Conservation (phyloP, 257 asterid genomes). For the Solanum chilense region DNA sequence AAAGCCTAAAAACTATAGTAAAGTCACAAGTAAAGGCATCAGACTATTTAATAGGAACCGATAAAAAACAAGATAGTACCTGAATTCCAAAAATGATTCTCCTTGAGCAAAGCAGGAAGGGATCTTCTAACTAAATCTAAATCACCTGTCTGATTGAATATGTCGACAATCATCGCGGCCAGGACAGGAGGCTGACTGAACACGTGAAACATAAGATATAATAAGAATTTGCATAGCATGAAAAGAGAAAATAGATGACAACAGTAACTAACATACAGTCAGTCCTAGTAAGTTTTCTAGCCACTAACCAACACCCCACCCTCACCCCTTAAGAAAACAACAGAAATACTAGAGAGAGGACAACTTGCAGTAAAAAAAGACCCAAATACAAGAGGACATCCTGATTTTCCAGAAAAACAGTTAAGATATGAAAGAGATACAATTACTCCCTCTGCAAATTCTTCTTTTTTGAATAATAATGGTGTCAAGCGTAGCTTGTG, state of each 20-base stretch:
- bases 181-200: constrained; percentile 87
- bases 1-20: not conserved
- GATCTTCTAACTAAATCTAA: constrained; percentile 30
- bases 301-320: not conserved
- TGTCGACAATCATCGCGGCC: constrained; percentile 70
- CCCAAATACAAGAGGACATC: not conserved
- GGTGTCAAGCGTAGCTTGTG: not conserved
- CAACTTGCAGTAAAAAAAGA: not conserved
- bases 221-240: not conserved
- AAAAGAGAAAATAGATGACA: not conserved
- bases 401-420: not conserved
- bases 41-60: not conserved
- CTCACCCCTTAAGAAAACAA: not conserved
- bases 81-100: constrained; percentile 72
- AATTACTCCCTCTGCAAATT: not conserved
- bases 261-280: not conserved
- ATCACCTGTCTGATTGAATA: constrained; percentile 56
- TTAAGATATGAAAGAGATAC: not conserved
- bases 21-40: not conserved
- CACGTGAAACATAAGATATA: not conserved
- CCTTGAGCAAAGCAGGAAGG: constrained; percentile 76
- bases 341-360: not conserved
- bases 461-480: not conserved
- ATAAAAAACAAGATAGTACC: constrained; percentile 21
- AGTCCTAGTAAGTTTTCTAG: not conserved